Base-by-base conservation (phyloP, 2,329 filamentous ascomycete species). In the Laburnicola sp. region DNA sequence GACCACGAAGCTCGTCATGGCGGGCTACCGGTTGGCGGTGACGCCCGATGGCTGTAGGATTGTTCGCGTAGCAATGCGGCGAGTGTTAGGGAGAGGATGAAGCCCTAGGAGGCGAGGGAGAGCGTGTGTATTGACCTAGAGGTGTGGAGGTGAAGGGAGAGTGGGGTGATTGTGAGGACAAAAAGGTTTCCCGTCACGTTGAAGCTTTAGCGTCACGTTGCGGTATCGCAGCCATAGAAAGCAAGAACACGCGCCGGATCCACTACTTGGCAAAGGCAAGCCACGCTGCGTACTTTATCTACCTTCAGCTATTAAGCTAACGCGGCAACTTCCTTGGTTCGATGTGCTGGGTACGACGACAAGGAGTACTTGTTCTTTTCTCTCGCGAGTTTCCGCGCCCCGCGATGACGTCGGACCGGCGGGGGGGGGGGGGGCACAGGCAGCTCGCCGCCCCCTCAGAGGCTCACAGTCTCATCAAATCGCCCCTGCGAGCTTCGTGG, bases 1-100 rank as follows among this genome's bases (percentile, higher is more conserved):
- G 49, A 79, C 81, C 44, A 84, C 78, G 59, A 84, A 83, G 68
- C 83, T 78, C 5, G 82, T 82, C 82, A 85, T 85, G 54, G 50
- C 64, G 56, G 58, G 55, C 57, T 42, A 47, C 16, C 27, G 28
- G 28, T 42, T 27, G 50, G 52, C 37, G 48, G 39, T 32, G 44
- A 39, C 45, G 47, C 56, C 45, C 48, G 43, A 45, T 38, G 22
- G 28, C 32, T 23, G 48, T 28, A 38, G 38, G 38, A 39, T 28
- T 46, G 42, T 36, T 53, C 21, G 35, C 36, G 30, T 47, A 42
- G 46, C 48, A 47, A 50, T 55, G 25, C 28, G 27, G 46, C 48
- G 44, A 35, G 23, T 35, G 32, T n/a, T 37, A 30, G 43, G 25
- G 9, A 30, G 16, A n/a, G 3, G 27, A 9, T 22, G 16, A 32